phyloP scores from a whole-genome alignment of 1,284 basidiomycete species.

The Leucoagaricus sp. region DNA sequence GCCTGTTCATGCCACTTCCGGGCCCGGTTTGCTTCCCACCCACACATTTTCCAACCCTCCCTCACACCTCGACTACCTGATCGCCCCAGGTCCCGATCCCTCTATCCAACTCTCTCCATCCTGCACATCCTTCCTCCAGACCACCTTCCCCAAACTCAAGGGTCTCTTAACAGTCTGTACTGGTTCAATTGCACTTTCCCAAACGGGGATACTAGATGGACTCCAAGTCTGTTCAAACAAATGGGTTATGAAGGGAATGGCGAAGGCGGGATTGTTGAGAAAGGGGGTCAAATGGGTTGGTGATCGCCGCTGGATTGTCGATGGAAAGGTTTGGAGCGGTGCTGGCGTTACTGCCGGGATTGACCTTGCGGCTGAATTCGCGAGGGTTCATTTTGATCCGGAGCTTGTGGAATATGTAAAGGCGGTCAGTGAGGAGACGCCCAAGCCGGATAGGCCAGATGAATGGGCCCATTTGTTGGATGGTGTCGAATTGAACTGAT shows the following conservation, averaged over 20 bases:
- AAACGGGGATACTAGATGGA: constrained; percentile 25
- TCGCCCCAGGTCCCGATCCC: constrained; percentile 27
- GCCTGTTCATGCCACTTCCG: constrained; percentile 20
- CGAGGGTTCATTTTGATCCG: constrained; percentile 23
- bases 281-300: constrained; percentile 27
- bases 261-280: constrained; percentile 11
- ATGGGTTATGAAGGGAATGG: constrained; percentile 7
- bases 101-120: constrained; percentile 13
- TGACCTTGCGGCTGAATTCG: constrained; percentile 28
- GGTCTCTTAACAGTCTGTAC: constrained; percentile 24
- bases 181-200: constrained; percentile 22
- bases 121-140: constrained; percentile 19
- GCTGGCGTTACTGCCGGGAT: constrained; percentile 27
- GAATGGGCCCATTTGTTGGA: constrained; percentile 22
- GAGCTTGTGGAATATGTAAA: constrained; percentile 21
- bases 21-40: constrained; percentile 20
- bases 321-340: constrained; percentile 28
- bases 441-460: constrained; percentile 27
- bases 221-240: constrained; percentile 25
- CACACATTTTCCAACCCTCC: constrained; percentile 23
- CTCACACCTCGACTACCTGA: constrained; percentile 22
- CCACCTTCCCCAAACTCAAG: constrained; percentile 16
- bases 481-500: constrained; percentile 20
- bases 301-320: constrained; percentile 25
- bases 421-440: constrained; percentile 22